These are phyloP conservation scores for Blumeria graminis DNA, from an alignment of 2,329 filamentous ascomycete genomes.

Conservation along the genomic window DNA sequence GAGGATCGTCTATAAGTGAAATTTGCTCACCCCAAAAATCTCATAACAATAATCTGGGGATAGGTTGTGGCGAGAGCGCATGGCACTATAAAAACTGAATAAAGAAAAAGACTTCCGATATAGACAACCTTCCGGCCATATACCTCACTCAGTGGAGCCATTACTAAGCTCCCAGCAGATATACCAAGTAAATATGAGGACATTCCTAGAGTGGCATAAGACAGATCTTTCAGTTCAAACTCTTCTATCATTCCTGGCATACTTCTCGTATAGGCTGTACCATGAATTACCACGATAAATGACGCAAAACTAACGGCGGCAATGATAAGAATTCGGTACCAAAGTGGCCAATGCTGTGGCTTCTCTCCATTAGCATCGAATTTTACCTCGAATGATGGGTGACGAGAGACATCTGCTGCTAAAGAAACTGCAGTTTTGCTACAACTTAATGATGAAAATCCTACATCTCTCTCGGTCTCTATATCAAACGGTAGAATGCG, in stretches of 20 bases:
- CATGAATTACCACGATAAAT: constrained; percentile 36
- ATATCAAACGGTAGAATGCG: constrained; percentile 17
- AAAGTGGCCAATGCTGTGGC: constrained; percentile 42
- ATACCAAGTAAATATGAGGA: constrained; percentile 60
- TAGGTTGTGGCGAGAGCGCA: constrained; percentile 45
- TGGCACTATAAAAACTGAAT: constrained; percentile 45
- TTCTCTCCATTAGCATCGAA: constrained; percentile 42
- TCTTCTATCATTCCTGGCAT: constrained; percentile 43
- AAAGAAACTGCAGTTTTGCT: constrained; percentile 20
- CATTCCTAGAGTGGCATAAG: constrained; percentile 47
- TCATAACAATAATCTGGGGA: constrained; percentile 39
- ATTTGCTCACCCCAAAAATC: constrained; percentile 42
- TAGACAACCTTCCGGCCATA: constrained; percentile 48
- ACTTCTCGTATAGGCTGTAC: constrained; percentile 54
- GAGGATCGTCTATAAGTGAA: not conserved
- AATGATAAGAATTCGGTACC: constrained; percentile 18
- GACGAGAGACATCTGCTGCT: constrained; percentile 20
- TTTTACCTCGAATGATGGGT: constrained; percentile 46
- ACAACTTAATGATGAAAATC: constrained; percentile 15
- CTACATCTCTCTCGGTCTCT: constrained; percentile 19
- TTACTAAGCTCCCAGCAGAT: constrained; percentile 43
- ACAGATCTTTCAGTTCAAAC: constrained; percentile 32
- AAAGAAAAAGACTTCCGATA: constrained; percentile 35
- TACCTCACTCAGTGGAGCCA: constrained; percentile 51
- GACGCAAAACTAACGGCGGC: constrained; percentile 16